Percentiles rank a stretch among this genome's conserved stretches.
Conservation (phyloP, 495 filamentous ascomycete species). For the Clavariopsis aquatica region DNA sequence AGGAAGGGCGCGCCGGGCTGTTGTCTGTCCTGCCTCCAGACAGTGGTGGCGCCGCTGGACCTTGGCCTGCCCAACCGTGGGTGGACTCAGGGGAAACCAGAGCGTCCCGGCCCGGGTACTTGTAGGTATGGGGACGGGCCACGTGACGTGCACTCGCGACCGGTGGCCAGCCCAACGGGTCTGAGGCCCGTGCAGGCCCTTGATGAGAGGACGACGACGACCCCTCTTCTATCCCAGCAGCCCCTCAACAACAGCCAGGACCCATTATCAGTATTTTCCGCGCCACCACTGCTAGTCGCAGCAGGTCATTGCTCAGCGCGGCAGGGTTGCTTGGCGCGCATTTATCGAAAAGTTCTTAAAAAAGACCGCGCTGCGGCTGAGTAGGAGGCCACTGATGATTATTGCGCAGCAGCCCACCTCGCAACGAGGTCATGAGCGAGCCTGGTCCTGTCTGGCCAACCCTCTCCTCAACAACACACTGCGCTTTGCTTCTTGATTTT, state of each 20-base stretch:
- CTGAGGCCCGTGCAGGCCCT: background rate
- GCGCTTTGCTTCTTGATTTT: background rate
- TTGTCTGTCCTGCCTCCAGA: too few relatives aligned
- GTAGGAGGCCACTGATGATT: constrained; percentile 5
- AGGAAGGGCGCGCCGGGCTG: too few relatives aligned
- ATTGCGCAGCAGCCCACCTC: constrained; percentile 1
- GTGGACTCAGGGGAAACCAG: too few relatives aligned
- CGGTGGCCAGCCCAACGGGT: background rate
- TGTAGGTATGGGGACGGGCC: too few relatives aligned
- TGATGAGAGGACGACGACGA: background rate
- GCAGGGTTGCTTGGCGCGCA: constrained; percentile 1
- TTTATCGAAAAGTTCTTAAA: constrained; percentile 23
- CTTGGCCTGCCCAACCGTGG: too few relatives aligned
- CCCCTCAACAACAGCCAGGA: background rate
- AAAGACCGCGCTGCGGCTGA: constrained; percentile 19
- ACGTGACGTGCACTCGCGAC: too few relatives aligned
- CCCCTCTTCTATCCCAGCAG: background rate
- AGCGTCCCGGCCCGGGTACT: too few relatives aligned
- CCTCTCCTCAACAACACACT: background rate
- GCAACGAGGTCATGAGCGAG: background rate
- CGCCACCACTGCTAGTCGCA: background rate
- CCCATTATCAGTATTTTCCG: background rate
- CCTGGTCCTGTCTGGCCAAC: background rate
- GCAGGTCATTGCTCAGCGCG: background rate
- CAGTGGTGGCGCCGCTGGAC: too few relatives aligned